Percentiles rank a stretch among this genome's conserved stretches.
Conservation (phyloP, 73 alveolate species). For the Uronychia binucleata region DNA sequence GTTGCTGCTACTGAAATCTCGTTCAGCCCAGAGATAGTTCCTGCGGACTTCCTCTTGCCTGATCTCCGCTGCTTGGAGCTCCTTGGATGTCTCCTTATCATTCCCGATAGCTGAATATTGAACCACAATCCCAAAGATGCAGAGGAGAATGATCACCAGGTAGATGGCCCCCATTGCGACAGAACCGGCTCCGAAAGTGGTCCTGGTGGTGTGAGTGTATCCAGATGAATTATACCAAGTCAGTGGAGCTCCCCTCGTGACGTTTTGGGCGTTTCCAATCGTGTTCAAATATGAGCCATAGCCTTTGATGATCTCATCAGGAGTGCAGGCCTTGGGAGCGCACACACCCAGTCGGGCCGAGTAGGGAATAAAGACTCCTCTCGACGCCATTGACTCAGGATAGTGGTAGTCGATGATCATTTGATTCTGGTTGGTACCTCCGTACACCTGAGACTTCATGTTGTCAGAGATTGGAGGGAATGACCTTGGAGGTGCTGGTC, state of each 20-base stretch:
- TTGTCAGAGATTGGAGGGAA: neutral
- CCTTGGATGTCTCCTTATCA: neutral
- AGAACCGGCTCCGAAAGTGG: neutral
- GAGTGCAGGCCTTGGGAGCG: constrained; percentile 6
- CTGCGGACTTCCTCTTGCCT: neutral
- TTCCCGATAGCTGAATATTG: constrained; percentile 34
- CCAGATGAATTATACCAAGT: neutral
- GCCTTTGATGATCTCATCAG: neutral
- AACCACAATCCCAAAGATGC: constrained; percentile 32
- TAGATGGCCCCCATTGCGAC: neutral
- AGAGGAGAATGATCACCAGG: constrained; percentile 3
- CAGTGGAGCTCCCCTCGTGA: constrained; percentile 1
- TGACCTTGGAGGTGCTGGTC: neutral
- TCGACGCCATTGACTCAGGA: neutral
- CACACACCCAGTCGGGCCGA: constrained; percentile 12
- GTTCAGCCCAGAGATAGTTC: neutral
- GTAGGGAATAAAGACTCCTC: neutral
- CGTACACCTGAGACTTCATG: neutral
- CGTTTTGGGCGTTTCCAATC: neutral
- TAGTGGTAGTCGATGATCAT: neutral
- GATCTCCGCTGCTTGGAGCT: neutral
- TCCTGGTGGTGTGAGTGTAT: neutral
- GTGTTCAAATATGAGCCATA: neutral
- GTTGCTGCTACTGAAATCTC: neutral
- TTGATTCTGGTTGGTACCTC: constrained; percentile 19